phyloP scores from a whole-genome alignment of 192 early-diverging fungal genomes.

The Backusella psychrophila region DNA sequence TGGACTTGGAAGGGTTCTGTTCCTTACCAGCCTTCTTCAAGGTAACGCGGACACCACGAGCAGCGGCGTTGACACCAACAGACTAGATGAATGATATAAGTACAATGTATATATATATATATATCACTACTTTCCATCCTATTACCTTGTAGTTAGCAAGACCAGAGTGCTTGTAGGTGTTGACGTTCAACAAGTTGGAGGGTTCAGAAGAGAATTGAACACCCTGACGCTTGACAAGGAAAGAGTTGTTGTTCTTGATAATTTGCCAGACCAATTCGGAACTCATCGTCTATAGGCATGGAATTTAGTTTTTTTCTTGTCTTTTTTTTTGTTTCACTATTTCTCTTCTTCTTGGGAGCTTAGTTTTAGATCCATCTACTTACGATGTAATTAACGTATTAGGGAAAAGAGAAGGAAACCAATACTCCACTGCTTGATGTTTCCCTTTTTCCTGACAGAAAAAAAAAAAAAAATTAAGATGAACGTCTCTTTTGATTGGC shows the following conservation, averaged over 20 bases:
- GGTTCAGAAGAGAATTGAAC: slow-evolving; percentile 70
- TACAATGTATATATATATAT: no score
- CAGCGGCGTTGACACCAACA: slow-evolving; percentile 54
- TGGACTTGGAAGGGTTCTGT: slow-evolving; percentile 57
- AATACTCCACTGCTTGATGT: not conserved
- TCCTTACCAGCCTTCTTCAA: slow-evolving; percentile 56
- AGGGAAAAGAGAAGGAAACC: slow-evolving; percentile 18
- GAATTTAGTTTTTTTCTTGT: not conserved
- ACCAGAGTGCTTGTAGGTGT: slow-evolving; percentile 83
- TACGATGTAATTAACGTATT: slow-evolving; percentile 14
- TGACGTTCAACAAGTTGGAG: slow-evolving; percentile 73
- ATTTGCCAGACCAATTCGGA: slow-evolving; percentile 52
- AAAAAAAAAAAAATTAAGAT: slow-evolving; percentile 10
- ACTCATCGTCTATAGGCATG: slow-evolving; percentile 30
- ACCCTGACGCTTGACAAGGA: slow-evolving; percentile 80
- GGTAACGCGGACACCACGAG: slow-evolving; percentile 64
- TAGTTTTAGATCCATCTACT: slow-evolving; percentile 7
- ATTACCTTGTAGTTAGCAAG: slow-evolving; percentile 72
- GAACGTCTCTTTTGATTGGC: not conserved
- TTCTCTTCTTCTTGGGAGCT: not conserved
- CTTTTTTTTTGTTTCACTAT: not conserved
- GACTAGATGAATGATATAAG: slow-evolving; percentile 54
- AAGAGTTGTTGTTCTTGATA: slow-evolving; percentile 76
- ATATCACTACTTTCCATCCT: no score
- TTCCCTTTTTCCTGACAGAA: slow-evolving; percentile 12